Evolutionary conservation across 306 rosid species (phyloP).

Genomic region (Styphnolobium japonicum): DNA sequence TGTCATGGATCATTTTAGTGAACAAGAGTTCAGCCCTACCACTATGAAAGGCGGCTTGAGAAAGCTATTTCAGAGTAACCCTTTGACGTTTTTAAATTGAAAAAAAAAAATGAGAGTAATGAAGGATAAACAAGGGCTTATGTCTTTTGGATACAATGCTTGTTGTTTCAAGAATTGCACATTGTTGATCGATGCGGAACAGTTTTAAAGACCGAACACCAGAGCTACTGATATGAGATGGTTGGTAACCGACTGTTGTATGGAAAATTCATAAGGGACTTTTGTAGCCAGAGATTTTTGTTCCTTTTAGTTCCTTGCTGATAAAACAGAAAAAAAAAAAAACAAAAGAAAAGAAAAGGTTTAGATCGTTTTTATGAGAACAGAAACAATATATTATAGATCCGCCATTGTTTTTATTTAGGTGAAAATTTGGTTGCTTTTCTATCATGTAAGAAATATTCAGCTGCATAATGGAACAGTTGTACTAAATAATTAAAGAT

Average conservation of each 20-base stretch:
- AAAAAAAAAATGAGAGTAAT: background rate
- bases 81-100: background rate
- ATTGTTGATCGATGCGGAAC: background rate
- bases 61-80: background rate
- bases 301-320: background rate
- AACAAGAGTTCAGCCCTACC: background rate
- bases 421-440: background rate
- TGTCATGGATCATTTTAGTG: background rate
- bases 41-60: background rate
- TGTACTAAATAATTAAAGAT: background rate
- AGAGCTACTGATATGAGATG: background rate
- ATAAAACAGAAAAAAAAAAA: background rate
- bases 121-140: background rate
- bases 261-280: background rate
- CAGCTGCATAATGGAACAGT: background rate
- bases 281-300: background rate
- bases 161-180: background rate
- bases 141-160: background rate
- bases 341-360: no score
- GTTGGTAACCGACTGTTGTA: background rate
- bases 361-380: background rate
- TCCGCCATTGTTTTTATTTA: background rate
- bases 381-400: background rate
- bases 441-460: background rate
- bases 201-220: background rate